These are phyloP conservation scores for Camellia granthamiana DNA, from an alignment of 148 eudicot genomes.

Conservation along the genomic window DNA sequence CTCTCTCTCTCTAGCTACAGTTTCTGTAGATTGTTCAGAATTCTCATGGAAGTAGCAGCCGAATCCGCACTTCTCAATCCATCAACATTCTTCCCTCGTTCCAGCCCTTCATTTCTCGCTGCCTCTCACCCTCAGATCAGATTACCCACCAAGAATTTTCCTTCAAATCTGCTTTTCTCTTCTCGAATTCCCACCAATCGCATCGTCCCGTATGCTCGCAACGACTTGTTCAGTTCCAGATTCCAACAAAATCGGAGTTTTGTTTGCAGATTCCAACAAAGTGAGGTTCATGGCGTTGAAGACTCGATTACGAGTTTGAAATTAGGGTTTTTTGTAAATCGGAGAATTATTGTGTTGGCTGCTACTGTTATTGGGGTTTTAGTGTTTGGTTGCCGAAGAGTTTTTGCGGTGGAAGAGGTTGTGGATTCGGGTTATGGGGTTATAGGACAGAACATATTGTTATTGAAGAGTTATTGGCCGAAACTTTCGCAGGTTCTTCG, in stretches of 20 bases:
- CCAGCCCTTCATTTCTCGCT: slow-evolving; percentile 15
- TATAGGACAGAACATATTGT: slow-evolving; percentile 43
- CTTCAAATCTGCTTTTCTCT: slow-evolving; percentile 7
- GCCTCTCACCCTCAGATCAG: not conserved
- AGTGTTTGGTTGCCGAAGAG: slow-evolving; percentile 50
- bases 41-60: slow-evolving; percentile 30
- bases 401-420: slow-evolving; percentile 50
- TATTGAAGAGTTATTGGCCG: slow-evolving; percentile 64
- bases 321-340: slow-evolving; percentile 34
- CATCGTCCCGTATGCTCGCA: not conserved
- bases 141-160: not conserved
- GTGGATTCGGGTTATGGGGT: slow-evolving; percentile 47
- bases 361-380: slow-evolving; percentile 54
- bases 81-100: slow-evolving; percentile 18
- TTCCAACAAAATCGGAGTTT: slow-evolving; percentile 14
- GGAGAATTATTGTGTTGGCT: slow-evolving; percentile 41
- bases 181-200: slow-evolving; percentile 9
- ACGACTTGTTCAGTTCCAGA: slow-evolving; percentile 16
- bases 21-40: not conserved
- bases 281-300: slow-evolving; percentile 4
- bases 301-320: slow-evolving; percentile 10
- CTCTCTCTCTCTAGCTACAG: no score
- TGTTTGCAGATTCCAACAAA: not conserved
- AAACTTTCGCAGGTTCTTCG: slow-evolving; percentile 69
- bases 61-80: slow-evolving; percentile 21